Conservation (phyloP, 257 asterid species). For the Penstemon barbatus region DNA sequence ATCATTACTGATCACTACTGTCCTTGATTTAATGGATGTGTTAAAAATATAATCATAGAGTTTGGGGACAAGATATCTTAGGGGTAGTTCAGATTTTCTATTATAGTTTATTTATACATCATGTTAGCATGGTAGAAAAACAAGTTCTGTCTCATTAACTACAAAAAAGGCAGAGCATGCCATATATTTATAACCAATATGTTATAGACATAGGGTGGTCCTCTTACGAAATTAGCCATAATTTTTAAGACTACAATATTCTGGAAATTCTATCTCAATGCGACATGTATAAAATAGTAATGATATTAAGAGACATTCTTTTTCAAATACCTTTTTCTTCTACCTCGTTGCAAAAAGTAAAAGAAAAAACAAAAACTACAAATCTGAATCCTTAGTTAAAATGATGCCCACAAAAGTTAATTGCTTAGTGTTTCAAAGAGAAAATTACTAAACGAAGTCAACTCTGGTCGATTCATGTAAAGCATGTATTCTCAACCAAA, state of each 20-base stretch:
- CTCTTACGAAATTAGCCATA: constrained; percentile 3
- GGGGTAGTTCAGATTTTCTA: not conserved
- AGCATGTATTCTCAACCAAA: constrained; percentile 12
- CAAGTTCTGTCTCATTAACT: constrained; percentile 9
- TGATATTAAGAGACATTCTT: not conserved
- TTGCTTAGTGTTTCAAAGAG: not conserved
- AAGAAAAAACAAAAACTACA: not conserved
- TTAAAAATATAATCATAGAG: not conserved
- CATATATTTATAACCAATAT: not conserved
- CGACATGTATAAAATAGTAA: not conserved
- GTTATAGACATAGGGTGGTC: not conserved
- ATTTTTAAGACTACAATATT: not conserved
- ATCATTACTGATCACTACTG: not conserved
- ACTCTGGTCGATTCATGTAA: not conserved
- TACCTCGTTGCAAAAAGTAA: not conserved
- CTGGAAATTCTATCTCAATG: not conserved
- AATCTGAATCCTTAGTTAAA: not conserved
- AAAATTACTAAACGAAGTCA: not conserved
- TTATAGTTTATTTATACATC: not conserved
- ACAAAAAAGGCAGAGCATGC: not conserved
- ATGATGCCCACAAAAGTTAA: not conserved
- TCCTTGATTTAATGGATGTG: not conserved
- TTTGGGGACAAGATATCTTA: not conserved
- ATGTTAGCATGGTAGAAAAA: not conserved
- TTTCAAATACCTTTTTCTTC: not conserved